These are phyloP conservation scores for Hyphopichia pseudoburtonii DNA, from an alignment of 1,139 yeast genomes.

Conservation along the genomic window DNA sequence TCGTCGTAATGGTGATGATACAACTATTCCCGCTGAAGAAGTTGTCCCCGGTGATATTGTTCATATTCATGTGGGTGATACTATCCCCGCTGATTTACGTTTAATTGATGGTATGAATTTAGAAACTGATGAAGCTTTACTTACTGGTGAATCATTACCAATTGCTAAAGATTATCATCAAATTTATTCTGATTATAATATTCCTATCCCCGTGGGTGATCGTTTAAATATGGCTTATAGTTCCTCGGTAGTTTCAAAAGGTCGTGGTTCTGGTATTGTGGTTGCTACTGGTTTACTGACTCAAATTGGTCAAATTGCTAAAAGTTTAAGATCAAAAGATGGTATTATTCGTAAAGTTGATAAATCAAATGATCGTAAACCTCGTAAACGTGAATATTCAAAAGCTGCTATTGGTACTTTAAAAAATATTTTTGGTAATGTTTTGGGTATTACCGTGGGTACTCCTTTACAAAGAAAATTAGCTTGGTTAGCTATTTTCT, in stretches of 20 bases:
- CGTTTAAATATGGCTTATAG: conserved; percentile 47
- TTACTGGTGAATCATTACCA: conserved; percentile 56
- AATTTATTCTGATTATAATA: conserved; percentile 21
- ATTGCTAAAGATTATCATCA: conserved; percentile 28
- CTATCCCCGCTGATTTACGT: conserved; percentile 52
- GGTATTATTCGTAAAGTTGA: conserved; percentile 9
- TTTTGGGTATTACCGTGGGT: conserved; percentile 37
- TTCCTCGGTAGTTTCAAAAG: conserved; percentile 46
- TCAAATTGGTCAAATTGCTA: conserved; percentile 51
- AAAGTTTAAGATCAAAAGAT: conserved; percentile 19
- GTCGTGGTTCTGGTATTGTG: conserved; percentile 49
- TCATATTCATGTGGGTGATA: conserved; percentile 43
- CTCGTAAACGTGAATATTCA: conserved; percentile 46
- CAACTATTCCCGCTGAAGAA: conserved; percentile 36
- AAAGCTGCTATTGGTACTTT: conserved; percentile 46
- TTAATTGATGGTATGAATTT: conserved; percentile 36
- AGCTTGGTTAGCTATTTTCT: conserved; percentile 41
- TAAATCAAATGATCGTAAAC: conserved; percentile 20
- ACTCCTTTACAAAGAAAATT: conserved; percentile 50
- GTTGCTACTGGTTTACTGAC: conserved; percentile 47
- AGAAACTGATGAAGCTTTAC: conserved; percentile 51
- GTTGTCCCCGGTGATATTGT: conserved; percentile 55
- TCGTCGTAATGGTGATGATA: conserved; percentile 37
- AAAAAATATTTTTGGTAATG: conserved; percentile 39
- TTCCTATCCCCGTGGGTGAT: conserved; percentile 38